A percentile compares a stretch with the other conserved stretches of the same genome.
Conservation (phyloP, 768 basidiomycete genomes). For the Boletus huronensis region DNA sequence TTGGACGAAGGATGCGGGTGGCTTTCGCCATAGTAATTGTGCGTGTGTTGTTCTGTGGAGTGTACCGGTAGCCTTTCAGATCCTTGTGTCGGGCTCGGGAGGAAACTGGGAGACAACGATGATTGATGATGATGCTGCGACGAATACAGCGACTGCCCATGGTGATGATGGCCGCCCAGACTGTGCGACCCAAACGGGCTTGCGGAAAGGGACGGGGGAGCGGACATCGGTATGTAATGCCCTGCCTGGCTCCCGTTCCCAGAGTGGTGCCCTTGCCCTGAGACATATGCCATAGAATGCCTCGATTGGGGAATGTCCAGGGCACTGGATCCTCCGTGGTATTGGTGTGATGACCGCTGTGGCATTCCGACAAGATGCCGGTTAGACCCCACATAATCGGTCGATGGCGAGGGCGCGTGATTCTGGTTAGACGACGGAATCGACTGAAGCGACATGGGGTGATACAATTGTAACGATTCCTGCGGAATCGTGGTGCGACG, state of each 20-base stretch:
- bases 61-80: constrained; percentile 29
- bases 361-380: constrained; percentile 48
- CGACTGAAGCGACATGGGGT: constrained; percentile 74
- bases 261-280: constrained; percentile 43
- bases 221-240: constrained; percentile 41
- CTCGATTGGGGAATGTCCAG: constrained; percentile 33
- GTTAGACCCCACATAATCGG: constrained; percentile 41
- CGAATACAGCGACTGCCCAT: constrained; percentile 29
- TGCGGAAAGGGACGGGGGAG: constrained; percentile 46
- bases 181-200: constrained; percentile 33
- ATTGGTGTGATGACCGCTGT: constrained; percentile 31
- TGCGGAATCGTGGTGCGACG: constrained; percentile 68
- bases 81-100: constrained; percentile 30
- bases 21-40: constrained; percentile 30
- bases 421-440: constrained; percentile 29
- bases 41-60: constrained; percentile 25
- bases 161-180: constrained; percentile 26
- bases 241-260: constrained; percentile 30
- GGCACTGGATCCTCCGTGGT: constrained; percentile 20
- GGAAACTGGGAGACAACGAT: constrained; percentile 26
- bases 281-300: constrained; percentile 37
- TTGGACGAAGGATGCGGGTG: constrained; percentile 27
- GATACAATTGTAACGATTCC: constrained; percentile 71
- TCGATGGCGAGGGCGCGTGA: constrained; percentile 31
- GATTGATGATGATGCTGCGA: constrained; percentile 31